These are phyloP conservation scores for Penicillium sp. DNA, from an alignment of 2,329 filamentous ascomycete genomes.

Conservation along the genomic window DNA sequence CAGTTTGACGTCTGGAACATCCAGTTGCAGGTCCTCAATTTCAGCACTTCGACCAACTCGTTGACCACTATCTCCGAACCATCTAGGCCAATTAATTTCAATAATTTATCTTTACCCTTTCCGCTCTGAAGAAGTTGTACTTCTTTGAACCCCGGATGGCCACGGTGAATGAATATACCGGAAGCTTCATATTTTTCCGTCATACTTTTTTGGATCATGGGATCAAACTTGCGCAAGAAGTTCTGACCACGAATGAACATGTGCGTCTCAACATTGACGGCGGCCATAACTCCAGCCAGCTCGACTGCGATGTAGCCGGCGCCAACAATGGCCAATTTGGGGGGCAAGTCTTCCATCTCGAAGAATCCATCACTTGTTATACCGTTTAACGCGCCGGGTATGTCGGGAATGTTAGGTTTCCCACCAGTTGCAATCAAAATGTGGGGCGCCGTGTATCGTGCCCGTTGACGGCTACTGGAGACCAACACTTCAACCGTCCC, in stretches of 20 bases:
- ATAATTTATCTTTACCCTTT: conserved; percentile 48
- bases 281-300: conserved; percentile 51
- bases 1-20: conserved; percentile 44
- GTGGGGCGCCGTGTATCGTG: conserved; percentile 46
- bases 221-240: conserved; percentile 54
- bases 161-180: conserved; percentile 50
- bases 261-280: conserved; percentile 52
- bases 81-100: conserved; percentile 46
- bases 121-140: conserved; percentile 47
- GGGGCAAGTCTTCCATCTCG: conserved; percentile 49
- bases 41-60: conserved; percentile 51
- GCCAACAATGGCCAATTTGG: conserved; percentile 52
- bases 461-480: conserved; percentile 41
- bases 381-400: conserved; percentile 49
- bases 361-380: conserved; percentile 56
- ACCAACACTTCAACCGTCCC: conserved; percentile 50
- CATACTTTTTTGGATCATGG: conserved; percentile 54
- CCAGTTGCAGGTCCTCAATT: conserved; percentile 43
- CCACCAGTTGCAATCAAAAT: conserved; percentile 52
- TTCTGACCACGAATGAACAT: conserved; percentile 51
- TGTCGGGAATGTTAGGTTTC: conserved; percentile 44
- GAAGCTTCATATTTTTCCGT: conserved; percentile 51
- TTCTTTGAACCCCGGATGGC: conserved; percentile 49
- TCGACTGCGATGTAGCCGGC: conserved; percentile 55
- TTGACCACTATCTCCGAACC: conserved; percentile 48